Conservation (phyloP, 768 basidiomycete genomes). For the Thelephora ganbajun region DNA sequence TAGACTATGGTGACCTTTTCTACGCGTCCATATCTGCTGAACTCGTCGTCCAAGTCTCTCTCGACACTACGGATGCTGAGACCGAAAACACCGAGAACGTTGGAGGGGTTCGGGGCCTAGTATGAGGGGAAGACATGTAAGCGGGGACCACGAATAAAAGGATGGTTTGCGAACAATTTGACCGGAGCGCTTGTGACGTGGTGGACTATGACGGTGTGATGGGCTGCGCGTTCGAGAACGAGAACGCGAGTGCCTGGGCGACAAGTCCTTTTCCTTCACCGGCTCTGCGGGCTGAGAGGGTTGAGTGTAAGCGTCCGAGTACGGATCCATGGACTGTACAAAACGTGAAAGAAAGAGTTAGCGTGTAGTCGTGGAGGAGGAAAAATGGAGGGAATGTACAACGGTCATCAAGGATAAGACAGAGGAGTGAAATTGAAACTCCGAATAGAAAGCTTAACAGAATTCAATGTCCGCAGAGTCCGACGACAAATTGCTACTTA, state of each 20-base stretch:
- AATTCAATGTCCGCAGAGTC: too few relatives aligned
- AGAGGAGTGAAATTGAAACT: too few relatives aligned
- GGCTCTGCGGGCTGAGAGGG: not conserved
- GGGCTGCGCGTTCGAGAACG: not conserved
- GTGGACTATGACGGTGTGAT: constrained; percentile 28
- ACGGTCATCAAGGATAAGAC: too few relatives aligned
- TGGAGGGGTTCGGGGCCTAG: constrained; percentile 80
- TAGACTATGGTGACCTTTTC: constrained; percentile 96
- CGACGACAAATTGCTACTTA: too few relatives aligned
- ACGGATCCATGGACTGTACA: constrained; percentile 1
- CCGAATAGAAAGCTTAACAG: too few relatives aligned
- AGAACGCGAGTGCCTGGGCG: not conserved
- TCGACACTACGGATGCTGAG: constrained; percentile 90
- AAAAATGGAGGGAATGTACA: too few relatives aligned
- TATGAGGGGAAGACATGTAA: constrained; percentile 24
- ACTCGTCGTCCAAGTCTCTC: constrained; percentile 89
- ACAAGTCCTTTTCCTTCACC: not conserved
- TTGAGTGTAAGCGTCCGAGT: not conserved
- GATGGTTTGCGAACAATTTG: constrained; percentile 63
- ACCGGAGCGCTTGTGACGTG: constrained; percentile 45
- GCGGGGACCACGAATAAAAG: constrained; percentile 6
- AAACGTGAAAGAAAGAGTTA: too few relatives aligned
- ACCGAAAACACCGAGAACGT: constrained; percentile 95
- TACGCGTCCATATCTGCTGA: constrained; percentile 75
- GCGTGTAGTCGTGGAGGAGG: too few relatives aligned